Evolutionary conservation across 768 basidiomycete genomes (phyloP), one percentile per base, ranked within the genome.

Genomic region (Grammothele lineata): DNA sequence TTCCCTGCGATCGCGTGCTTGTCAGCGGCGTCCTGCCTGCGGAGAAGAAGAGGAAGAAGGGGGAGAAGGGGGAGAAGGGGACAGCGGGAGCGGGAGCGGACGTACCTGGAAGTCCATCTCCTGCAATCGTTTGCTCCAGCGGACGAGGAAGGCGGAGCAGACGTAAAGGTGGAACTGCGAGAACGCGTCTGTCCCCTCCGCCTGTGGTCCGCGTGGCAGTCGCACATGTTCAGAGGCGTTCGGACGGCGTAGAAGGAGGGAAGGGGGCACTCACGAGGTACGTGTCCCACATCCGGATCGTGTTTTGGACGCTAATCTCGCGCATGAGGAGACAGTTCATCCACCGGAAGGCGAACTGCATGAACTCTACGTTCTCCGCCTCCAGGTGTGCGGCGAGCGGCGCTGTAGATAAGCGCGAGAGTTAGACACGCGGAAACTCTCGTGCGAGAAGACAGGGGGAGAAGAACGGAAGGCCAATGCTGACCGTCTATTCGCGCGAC

Each of bases 281-380:
- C 11, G 96, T 98, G 64, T 99, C 96, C 96, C 96, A 99, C 95
- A 98, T 98, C 45, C 96, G 79, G 40, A 97, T 90, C 15, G 95
- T 98, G 64, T 97, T 95, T 58, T 85, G 81, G 40, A 99, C 92
- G 57, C 87, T 95, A 55, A 99, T 89, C 71, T 98, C 96, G 47
- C 96, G 78, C 95, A 99, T 97, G 49, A 98, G 75, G 41, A 99
- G 69, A 63, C 96, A 97, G 61, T 99, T 98, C 93, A 99, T 97
- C 96, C 96, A 99, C 42, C 96, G 79, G 69, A 99, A 99, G 32
- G 96, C 95, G 59, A 99, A 99, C 63, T 99, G 96, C 85, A 99
- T 96, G 62, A 96, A 99, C 70, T 98, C 94, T 56, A 99, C 93
- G 58, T 88, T 90, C 67, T 99, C 87, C 10, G 83, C 70, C 52